Evolutionary conservation across 805 yeast genomes (phyloP), one percentile per base, ranked within the genome.

Genomic region (Clavispora asparagi): DNA sequence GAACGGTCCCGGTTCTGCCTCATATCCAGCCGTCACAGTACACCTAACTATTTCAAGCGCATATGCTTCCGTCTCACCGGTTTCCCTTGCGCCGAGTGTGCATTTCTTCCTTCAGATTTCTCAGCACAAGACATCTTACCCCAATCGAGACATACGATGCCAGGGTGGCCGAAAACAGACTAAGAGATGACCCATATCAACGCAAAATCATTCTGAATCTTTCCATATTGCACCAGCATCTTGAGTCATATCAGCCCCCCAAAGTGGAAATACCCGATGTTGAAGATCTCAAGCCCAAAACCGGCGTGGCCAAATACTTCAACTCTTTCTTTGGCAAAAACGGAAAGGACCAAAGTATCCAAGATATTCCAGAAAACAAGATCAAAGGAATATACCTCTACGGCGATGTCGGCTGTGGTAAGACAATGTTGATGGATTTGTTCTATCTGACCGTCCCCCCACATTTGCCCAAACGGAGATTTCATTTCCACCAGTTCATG

Each of bases 371-470:
- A 38, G 71, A 65, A 27, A 64, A 64, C 16, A 57, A 56, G 3
- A 72, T 83, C 12, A 96, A 77, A 53, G 99, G 99, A 5, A 85
- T 94, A 7, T 94, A 94, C 59, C 73, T 94, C 28, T 94, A 87
- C 65, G 99, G 99, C 19, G 98, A 94, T 64, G 99, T 94, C 38
- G 99, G 99, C 1, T 91, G 98, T 65, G 99, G 99, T 4, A 92
- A 94, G 62, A 94, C 99, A 7, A 92, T 94, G 97, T 72, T 94
- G 49, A 92, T 94, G 98, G 98, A 94, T 65, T 72, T 94, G 54
- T 94, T 94, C 59, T 94, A 91, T 66, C 72, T 79, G 17, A 88
- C 96, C 0, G 77, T 92, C 14, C 97, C 98, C 0, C 43, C 65
- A 0, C 87, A 85, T 60, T 70, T 94, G 48, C 77, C 92, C 11